Evolutionary conservation across 768 basidiomycete species (phyloP).

Genomic region (Mycena amicta): DNA sequence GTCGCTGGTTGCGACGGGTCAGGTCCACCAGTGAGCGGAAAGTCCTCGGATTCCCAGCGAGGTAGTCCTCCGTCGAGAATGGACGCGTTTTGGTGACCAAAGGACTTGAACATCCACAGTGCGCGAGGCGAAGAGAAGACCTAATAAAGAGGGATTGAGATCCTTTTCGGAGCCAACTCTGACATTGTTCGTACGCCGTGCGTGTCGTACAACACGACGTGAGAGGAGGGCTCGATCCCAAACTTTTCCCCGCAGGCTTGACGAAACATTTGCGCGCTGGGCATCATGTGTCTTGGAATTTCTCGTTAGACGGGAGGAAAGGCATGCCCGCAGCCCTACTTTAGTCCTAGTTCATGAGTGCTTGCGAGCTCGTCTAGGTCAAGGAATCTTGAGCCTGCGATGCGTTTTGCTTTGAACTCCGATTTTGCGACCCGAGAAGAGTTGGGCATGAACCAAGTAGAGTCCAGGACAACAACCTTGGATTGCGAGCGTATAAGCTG

Average conservation of each 20-base stretch:
- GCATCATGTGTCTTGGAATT: slow-evolving; percentile 79
- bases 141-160: not conserved
- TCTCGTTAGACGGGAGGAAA: not conserved
- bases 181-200: slow-evolving; percentile 51
- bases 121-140: slow-evolving; percentile 92
- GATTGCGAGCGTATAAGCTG: slow-evolving; percentile 33
- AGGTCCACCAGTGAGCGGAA: slow-evolving; percentile 42
- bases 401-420: slow-evolving; percentile 68
- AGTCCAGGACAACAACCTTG: slow-evolving; percentile 61
- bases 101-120: slow-evolving; percentile 91
- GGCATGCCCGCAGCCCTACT: slow-evolving; percentile 27
- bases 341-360: slow-evolving; percentile 74
- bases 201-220: slow-evolving; percentile 90
- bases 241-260: slow-evolving; percentile 77
- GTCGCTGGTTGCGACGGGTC: slow-evolving; percentile 22
- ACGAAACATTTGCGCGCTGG: slow-evolving; percentile 68
- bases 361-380: slow-evolving; percentile 82
- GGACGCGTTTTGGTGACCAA: slow-evolving; percentile 85
- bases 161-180: not conserved
- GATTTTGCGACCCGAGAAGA: slow-evolving; percentile 66
- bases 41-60: slow-evolving; percentile 71
- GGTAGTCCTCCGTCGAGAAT: slow-evolving; percentile 94
- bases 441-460: slow-evolving; percentile 95
- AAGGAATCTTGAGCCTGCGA: slow-evolving; percentile 74
- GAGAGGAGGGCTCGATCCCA: slow-evolving; percentile 72